A percentile compares a stretch with the other conserved stretches of the same genome.
These are phyloP conservation scores for Penicillium pancosmium DNA, from an alignment of 495 filamentous ascomycete species.

Conservation along the genomic window DNA sequence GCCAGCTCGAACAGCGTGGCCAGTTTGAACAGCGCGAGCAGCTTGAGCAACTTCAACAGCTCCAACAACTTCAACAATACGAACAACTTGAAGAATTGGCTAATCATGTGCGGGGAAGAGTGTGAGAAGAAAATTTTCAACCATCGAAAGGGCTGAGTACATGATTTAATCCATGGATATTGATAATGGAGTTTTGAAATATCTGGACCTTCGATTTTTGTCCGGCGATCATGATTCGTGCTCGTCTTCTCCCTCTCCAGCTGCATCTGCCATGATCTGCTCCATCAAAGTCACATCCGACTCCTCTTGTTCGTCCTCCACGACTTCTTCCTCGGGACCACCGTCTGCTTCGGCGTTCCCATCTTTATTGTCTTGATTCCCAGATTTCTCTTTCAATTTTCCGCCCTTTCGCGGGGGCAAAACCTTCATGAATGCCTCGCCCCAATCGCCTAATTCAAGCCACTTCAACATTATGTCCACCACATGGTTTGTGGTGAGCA, in stretches of 20 bases:
- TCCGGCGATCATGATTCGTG: background rate
- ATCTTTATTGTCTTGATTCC: constrained; percentile 22
- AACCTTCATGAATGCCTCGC: constrained; percentile 79
- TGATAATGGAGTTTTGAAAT: background rate
- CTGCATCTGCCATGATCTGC: background rate
- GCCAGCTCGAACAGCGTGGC: background rate
- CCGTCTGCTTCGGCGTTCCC: constrained; percentile 32
- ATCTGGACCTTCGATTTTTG: background rate
- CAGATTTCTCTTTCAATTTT: constrained; percentile 42
- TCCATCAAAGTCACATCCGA: background rate
- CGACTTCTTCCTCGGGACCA: constrained; percentile 30
- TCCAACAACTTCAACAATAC: background rate
- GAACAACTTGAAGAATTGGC: constrained; percentile 1
- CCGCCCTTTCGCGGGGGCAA: constrained; percentile 87
- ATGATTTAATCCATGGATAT: background rate
- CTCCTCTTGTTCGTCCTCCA: constrained; percentile 12
- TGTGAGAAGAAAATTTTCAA: background rate
- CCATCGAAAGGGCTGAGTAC: no score
- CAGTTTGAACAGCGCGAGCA: background rate
- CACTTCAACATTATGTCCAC: constrained; percentile 94
- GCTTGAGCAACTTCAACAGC: constrained; percentile 3
- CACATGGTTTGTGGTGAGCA: constrained; percentile 93
- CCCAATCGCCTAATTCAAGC: constrained; percentile 89
- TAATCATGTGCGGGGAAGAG: background rate
- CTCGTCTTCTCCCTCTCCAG: constrained; percentile 1